A percentile compares a stretch with the other conserved stretches of the same genome.
phyloP scores from a whole-genome alignment of 176 grass and related monocot species.

The Eleusine indica region DNA sequence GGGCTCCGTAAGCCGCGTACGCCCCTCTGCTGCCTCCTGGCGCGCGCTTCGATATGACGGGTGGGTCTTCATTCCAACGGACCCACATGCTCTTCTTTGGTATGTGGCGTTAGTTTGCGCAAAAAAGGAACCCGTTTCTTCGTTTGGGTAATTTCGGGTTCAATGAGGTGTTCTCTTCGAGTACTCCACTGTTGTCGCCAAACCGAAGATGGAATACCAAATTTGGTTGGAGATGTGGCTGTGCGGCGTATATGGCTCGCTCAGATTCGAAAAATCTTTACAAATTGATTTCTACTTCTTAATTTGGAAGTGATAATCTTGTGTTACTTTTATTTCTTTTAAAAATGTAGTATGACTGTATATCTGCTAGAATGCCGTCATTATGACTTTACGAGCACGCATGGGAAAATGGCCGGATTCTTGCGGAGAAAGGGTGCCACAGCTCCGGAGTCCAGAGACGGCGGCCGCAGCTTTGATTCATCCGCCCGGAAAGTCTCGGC shows the following conservation, averaged over 20 bases:
- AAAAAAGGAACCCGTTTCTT: not conserved
- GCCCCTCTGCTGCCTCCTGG: not conserved
- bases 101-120: not conserved
- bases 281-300: not conserved
- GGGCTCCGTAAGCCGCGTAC: conserved; percentile 2
- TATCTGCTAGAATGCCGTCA: not conserved
- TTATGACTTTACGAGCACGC: not conserved
- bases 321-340: not conserved
- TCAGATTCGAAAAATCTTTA: not conserved
- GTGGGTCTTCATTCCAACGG: fast-evolving
- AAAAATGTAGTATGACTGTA: not conserved
- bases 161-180: conserved; percentile 35
- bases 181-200: conserved; percentile 5
- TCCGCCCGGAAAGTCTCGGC: conserved; percentile 8
- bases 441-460: not conserved
- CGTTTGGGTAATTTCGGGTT: not conserved
- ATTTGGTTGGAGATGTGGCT: not conserved
- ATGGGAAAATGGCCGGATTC: conserved; percentile 24
- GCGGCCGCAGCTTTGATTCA: conserved; percentile 19
- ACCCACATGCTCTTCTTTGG: not conserved
- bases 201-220: not conserved
- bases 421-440: conserved; percentile 1
- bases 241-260: not conserved
- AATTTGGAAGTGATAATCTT: not conserved
- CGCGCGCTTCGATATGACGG: not conserved